phyloP scores from a whole-genome alignment of 768 basidiomycete genomes.

The Pisolithus albus region DNA sequence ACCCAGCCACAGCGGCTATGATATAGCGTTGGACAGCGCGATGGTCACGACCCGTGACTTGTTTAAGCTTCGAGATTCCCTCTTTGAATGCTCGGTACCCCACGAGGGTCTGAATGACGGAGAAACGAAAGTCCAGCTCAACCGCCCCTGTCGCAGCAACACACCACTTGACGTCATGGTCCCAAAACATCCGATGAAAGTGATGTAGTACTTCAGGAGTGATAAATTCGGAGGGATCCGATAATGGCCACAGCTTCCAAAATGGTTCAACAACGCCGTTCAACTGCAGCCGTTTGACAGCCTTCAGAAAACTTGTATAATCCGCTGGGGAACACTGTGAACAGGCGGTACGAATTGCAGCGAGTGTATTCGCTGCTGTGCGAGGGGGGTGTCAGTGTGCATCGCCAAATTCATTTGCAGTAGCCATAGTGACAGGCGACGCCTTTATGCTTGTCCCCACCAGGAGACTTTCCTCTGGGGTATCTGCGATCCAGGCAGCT shows the following conservation, averaged over 20 bases:
- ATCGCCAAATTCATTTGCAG: too few relatives aligned
- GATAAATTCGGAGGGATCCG: constrained; percentile 28
- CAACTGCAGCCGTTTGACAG: neutral
- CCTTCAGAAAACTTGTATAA: neutral
- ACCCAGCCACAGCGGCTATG: constrained; percentile 29
- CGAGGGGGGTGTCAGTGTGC: too few relatives aligned
- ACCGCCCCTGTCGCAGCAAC: constrained; percentile 21
- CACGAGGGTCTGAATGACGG: constrained; percentile 28
- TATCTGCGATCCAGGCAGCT: too few relatives aligned
- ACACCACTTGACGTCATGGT: constrained; percentile 10
- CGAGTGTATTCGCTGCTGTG: too few relatives aligned
- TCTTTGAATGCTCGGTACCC: constrained; percentile 31
- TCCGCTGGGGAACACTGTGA: too few relatives aligned
- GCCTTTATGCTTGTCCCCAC: too few relatives aligned
- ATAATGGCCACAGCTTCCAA: constrained; percentile 30
- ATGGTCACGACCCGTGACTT: constrained; percentile 22
- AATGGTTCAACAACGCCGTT: constrained; percentile 21
- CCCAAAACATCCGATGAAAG: constrained; percentile 33
- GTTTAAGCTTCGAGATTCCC: constrained; percentile 35
- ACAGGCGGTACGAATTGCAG: too few relatives aligned
- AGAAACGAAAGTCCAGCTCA: constrained; percentile 33
- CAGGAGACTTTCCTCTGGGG: too few relatives aligned
- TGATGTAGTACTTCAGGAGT: constrained; percentile 34
- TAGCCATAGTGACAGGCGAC: too few relatives aligned
- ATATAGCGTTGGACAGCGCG: constrained; percentile 28